A percentile compares a stretch with the other conserved stretches of the same genome.
Evolutionary conservation across 345 rosid species (phyloP).

Genomic region (Populus pruinosa): DNA sequence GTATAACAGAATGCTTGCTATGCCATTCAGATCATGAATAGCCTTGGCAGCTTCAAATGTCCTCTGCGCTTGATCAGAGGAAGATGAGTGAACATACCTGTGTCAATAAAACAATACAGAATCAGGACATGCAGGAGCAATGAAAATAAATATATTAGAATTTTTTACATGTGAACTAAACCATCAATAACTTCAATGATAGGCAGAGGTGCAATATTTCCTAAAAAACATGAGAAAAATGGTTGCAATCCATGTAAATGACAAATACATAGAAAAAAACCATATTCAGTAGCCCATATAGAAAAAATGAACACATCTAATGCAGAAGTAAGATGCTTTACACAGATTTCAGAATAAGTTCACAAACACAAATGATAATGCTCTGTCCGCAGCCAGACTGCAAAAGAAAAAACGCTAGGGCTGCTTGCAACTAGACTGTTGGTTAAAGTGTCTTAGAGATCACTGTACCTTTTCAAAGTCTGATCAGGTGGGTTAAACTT

Average conservation of each 20-base stretch:
- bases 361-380: not conserved
- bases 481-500: not conserved
- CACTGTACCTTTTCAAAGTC: not conserved
- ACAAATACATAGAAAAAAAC: not conserved
- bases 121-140: constrained; percentile 5
- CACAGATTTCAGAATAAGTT: not conserved
- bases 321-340: not conserved
- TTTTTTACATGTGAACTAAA: not conserved
- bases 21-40: constrained; percentile 74
- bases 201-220: not conserved
- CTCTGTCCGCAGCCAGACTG: not conserved
- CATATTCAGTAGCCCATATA: not conserved
- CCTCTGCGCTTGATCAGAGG: constrained; percentile 70
- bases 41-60: constrained; percentile 82
- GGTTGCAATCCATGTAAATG: not conserved
- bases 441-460: not conserved
- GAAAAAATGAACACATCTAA: not conserved
- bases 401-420: not conserved
- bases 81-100: constrained; percentile 55
- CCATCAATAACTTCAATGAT: not conserved
- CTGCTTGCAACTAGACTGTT: not conserved
- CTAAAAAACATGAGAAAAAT: not conserved
- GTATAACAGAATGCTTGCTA: constrained; percentile 58
- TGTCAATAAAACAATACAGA: constrained; percentile 6
- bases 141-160: not conserved